These are phyloP conservation scores for Scedosporium boydii DNA, from an alignment of 2,329 filamentous ascomycete species.

Conservation along the genomic window DNA sequence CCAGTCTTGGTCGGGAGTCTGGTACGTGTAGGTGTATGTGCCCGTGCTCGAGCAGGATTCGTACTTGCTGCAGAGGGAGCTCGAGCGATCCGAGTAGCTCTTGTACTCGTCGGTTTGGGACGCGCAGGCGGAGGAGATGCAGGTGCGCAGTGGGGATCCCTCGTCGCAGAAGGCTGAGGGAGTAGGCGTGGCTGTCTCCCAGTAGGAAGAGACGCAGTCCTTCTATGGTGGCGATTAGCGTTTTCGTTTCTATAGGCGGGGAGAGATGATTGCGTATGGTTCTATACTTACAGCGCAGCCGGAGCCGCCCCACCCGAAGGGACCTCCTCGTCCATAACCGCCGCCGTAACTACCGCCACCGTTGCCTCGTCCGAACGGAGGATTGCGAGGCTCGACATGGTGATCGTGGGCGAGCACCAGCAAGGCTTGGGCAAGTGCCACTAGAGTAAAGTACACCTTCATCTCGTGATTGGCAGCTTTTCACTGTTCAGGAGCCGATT, in stretches of 20 bases:
- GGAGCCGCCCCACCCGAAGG: constrained; percentile 4
- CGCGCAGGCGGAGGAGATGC: constrained; percentile 15
- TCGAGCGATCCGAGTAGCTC: constrained; percentile 13
- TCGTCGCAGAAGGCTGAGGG: constrained; percentile 14
- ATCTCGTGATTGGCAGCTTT: not conserved
- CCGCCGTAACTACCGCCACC: constrained; percentile 7
- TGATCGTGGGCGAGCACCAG: not conserved
- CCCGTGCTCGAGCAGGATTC: constrained; percentile 12
- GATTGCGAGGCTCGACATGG: not conserved
- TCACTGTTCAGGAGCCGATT: not conserved
- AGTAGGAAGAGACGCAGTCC: constrained; percentile 17
- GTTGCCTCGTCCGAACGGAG: constrained; percentile 6
- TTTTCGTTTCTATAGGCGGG: not conserved
- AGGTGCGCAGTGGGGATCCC: constrained; percentile 10
- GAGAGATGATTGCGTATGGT: not conserved
- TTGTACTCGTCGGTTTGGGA: constrained; percentile 10
- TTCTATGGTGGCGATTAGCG: constrained; percentile 6
- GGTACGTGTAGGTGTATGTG: constrained; percentile 16
- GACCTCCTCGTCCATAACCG: not conserved
- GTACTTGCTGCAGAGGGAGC: constrained; percentile 14
- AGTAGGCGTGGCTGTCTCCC: constrained; percentile 13
- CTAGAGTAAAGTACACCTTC: constrained; percentile 5
- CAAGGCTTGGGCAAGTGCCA: constrained; percentile 2
- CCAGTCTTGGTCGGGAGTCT: constrained; percentile 9
- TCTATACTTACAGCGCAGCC: constrained; percentile 11